These are phyloP conservation scores for Achaetomiella virescens DNA, from an alignment of 495 filamentous ascomycete genomes.

Conservation along the genomic window DNA sequence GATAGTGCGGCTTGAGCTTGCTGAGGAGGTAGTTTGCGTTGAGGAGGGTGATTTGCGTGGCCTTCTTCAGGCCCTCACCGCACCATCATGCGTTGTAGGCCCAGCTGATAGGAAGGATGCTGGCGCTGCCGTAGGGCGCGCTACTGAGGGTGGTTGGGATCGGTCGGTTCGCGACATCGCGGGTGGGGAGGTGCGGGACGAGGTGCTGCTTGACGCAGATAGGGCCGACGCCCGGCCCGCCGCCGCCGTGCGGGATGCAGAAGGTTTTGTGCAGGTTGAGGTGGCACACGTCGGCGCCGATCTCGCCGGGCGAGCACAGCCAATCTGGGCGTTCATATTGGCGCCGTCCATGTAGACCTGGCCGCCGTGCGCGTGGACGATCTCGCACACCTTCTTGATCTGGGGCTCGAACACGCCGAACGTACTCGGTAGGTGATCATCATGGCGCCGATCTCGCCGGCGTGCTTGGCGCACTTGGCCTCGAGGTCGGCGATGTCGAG, in stretches of 20 bases:
- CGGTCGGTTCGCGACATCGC: conserved; percentile 40
- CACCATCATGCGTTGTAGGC: conserved; percentile 98
- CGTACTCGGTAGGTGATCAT: conserved; percentile 98
- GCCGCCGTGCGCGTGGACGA: conserved; percentile 84
- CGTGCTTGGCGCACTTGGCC: conserved; percentile 81
- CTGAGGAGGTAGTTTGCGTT: conserved; percentile 98
- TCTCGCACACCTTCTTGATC: conserved; percentile 76
- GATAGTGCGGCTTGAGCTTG: conserved; percentile 81
- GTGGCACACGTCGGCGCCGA: conserved; percentile 97
- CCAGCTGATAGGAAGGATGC: conserved; percentile 95
- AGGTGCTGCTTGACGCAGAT: conserved; percentile 89
- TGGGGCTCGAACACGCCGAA: conserved; percentile 94
- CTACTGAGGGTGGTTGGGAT: conserved; percentile 65
- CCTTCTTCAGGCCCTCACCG: conserved; percentile 79
- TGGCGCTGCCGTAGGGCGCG: conserved; percentile 85
- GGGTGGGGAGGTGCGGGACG: conserved; percentile 70
- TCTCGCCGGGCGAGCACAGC: conserved; percentile 92
- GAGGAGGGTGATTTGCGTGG: conserved; percentile 88
- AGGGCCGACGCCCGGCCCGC: conserved; percentile 90
- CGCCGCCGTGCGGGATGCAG: conserved; percentile 96
- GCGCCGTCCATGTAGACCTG: conserved; percentile 99
- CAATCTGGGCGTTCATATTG: conserved; percentile 99
- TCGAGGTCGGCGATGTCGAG: conserved; percentile 82
- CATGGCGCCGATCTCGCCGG: conserved; percentile 81
- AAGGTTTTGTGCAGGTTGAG: conserved; percentile 98